Conservation (phyloP, 768 basidiomycete species). For the Rhizopogon vulgaris region DNA sequence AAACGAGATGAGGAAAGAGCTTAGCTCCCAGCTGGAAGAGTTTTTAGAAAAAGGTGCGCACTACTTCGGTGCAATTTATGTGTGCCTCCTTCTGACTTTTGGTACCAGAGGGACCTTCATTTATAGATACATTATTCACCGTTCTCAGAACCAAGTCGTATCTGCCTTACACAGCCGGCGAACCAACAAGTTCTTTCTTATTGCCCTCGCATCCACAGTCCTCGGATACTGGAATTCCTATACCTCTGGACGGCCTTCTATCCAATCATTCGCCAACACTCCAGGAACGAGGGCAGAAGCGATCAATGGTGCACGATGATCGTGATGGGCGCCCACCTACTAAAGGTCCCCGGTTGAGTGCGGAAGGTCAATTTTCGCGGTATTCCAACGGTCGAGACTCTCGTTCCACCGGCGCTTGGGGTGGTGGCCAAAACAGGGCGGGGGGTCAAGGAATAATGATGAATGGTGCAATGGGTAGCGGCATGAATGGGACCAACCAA, state of each 20-base stretch:
- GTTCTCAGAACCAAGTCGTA: constrained; percentile 83
- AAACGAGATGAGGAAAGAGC: constrained; percentile 73
- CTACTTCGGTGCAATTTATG: not conserved
- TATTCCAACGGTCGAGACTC: constrained; percentile 40
- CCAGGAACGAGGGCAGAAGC: constrained; percentile 53
- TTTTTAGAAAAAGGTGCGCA: constrained; percentile 84
- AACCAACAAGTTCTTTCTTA: constrained; percentile 30
- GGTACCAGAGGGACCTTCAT: constrained; percentile 54
- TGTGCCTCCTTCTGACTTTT: constrained; percentile 6
- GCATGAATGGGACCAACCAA: constrained; percentile 16
- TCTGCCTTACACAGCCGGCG: constrained; percentile 59
- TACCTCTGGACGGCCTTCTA: constrained; percentile 65
- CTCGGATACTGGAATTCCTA: constrained; percentile 68
- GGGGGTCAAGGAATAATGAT: constrained; percentile 13
- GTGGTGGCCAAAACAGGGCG: constrained; percentile 25
- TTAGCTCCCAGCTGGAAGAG: constrained; percentile 75
- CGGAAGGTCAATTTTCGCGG: constrained; percentile 63
- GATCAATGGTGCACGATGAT: constrained; percentile 58
- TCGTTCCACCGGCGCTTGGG: constrained; percentile 39
- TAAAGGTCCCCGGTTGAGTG: constrained; percentile 66
- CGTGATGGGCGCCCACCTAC: constrained; percentile 50
- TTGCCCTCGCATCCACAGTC: constrained; percentile 29
- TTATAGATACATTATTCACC: constrained; percentile 83
- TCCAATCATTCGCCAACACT: constrained; percentile 39
- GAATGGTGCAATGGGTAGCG: constrained; percentile 19